Percentiles rank a stretch among this genome's conserved stretches.
Conservation (phyloP, 192 early-diverging fungal species). For the Gorgonomyces haynaldii region DNA sequence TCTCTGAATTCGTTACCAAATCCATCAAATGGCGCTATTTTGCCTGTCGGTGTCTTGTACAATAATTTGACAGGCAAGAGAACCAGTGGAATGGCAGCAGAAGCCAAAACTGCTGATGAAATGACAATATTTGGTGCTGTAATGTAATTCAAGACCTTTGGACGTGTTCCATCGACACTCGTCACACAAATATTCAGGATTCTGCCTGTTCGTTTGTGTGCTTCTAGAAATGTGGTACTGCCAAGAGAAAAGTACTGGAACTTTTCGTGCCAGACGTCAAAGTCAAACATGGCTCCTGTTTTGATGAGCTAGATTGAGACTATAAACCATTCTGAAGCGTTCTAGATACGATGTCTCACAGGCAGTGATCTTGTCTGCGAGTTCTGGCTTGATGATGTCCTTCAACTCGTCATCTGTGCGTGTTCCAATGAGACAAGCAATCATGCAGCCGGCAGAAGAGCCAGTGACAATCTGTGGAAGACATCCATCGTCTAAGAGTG, state of each 20-base stretch:
- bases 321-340: conserved; percentile 1
- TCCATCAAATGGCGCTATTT: conserved; percentile 61
- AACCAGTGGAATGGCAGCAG: conserved; percentile 72
- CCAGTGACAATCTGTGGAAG: conserved; percentile 71
- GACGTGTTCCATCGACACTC: conserved; percentile 56
- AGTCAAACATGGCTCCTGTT: conserved; percentile 8
- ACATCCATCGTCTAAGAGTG: conserved; percentile 53
- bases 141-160: conserved; percentile 78
- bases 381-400: conserved; percentile 6
- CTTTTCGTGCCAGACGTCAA: conserved; percentile 34
- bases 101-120: conserved; percentile 79
- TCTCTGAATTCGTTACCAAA: conserved; percentile 68
- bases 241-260: conserved; percentile 19
- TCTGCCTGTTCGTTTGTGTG: conserved; percentile 75
- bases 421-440: conserved; percentile 53
- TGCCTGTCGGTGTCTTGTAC: conserved; percentile 50
- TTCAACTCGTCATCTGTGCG: conserved; percentile 52
- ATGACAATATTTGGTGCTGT: conserved; percentile 65
- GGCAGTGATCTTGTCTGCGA: not conserved
- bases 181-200: conserved; percentile 78
- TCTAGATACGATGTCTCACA: not conserved
- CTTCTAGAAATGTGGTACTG: conserved; percentile 80
- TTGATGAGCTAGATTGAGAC: too few species aligned
- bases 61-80: conserved; percentile 73
- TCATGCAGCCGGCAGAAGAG: conserved; percentile 48